Percentiles rank a stretch among this genome's conserved stretches.
phyloP scores from a whole-genome alignment of 129 eudicot genomes.

The Flaveria bidentis region DNA sequence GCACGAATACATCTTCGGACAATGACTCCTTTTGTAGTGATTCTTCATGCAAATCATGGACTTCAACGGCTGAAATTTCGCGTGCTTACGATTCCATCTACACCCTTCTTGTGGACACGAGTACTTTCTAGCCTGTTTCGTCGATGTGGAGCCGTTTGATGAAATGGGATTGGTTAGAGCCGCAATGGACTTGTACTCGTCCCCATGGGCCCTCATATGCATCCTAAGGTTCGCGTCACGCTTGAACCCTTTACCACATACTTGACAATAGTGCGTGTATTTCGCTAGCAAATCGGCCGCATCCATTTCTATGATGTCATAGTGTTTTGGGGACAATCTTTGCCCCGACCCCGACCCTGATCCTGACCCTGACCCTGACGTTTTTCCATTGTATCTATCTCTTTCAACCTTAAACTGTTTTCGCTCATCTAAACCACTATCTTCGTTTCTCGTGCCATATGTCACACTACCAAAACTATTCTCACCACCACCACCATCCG shows the following conservation, averaged over 20 bases:
- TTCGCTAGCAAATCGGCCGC: slow-evolving; percentile 73
- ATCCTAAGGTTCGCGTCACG: slow-evolving; percentile 90
- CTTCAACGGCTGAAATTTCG: slow-evolving; percentile 79
- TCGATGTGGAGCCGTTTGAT: neutral
- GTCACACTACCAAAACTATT: slow-evolving; percentile 22
- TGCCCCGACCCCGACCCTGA: neutral
- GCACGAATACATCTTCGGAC: slow-evolving; percentile 89
- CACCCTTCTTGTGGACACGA: slow-evolving; percentile 96
- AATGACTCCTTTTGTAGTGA: slow-evolving; percentile 94
- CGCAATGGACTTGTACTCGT: slow-evolving; percentile 76
- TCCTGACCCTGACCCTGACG: neutral
- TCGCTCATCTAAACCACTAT: slow-evolving; percentile 5
- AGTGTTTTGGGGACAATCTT: slow-evolving; percentile 24
- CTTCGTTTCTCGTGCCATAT: slow-evolving; percentile 24
- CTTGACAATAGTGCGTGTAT: slow-evolving; percentile 77
- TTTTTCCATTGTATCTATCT: slow-evolving; percentile 6
- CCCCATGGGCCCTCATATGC: slow-evolving; percentile 99
- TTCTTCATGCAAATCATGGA: slow-evolving; percentile 92
- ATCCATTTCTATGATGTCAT: slow-evolving; percentile 68
- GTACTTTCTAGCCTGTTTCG: slow-evolving; percentile 41
- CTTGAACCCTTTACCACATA: slow-evolving; percentile 94
- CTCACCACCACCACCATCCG: slow-evolving; percentile 34
- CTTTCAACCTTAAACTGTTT: neutral
- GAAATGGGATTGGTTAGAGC: slow-evolving; percentile 58
- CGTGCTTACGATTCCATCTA: slow-evolving; percentile 77